phyloP scores from a whole-genome alignment of 257 asterid species.

The Forsythia suspensa region DNA sequence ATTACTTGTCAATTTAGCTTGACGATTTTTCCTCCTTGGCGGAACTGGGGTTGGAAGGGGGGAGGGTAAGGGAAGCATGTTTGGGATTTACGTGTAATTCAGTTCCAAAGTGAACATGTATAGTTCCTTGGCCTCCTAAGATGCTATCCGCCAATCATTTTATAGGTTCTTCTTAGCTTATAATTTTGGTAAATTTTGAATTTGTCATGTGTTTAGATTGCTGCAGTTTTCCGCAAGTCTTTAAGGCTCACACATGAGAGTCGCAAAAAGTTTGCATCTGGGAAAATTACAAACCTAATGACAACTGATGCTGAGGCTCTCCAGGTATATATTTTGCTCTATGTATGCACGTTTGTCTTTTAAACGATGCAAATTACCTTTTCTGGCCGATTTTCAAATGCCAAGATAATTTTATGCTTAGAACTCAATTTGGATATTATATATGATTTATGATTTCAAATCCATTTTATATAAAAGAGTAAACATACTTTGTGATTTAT shows the following conservation, averaged over 20 bases:
- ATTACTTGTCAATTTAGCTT: not conserved
- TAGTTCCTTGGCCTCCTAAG: not conserved
- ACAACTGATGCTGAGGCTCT: conserved; percentile 95
- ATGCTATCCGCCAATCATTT: conserved; percentile 6
- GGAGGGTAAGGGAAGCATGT: not conserved
- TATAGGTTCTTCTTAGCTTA: conserved; percentile 1
- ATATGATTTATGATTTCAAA: not conserved
- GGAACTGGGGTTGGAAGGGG: conserved; percentile 3
- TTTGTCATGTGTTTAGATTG: conserved; percentile 55
- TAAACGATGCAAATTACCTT: not conserved
- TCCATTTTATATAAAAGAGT: not conserved
- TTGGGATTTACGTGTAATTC: conserved; percentile 2
- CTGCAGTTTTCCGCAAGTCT: conserved; percentile 91
- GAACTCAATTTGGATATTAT: not conserved
- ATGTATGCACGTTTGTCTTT: not conserved
- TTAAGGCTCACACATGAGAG: conserved; percentile 90
- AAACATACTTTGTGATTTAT: not conserved
- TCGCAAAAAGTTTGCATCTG: conserved; percentile 83
- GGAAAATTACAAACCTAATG: conserved; percentile 91
- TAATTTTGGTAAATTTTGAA: conserved; percentile 6
- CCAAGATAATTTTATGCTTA: conserved; percentile 8
- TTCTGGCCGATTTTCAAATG: not conserved
- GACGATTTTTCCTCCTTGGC: not conserved
- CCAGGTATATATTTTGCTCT: conserved; percentile 54
- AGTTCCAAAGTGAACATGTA: not conserved